Evolutionary conservation across 1,284 basidiomycete species (phyloP).

Genomic region (Sanghuangporus baumii): DNA sequence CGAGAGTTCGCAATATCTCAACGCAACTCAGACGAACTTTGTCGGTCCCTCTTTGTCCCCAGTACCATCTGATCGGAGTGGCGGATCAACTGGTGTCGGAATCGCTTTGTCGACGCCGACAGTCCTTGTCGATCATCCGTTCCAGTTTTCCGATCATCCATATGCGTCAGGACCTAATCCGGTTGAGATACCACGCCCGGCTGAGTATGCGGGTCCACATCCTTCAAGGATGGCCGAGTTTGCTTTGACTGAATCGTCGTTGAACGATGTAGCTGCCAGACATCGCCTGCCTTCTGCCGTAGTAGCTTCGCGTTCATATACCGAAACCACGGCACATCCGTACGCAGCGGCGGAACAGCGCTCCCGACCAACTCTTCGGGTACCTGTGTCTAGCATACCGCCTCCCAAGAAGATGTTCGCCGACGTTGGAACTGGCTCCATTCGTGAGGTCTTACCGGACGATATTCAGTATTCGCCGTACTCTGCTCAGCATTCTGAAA

Average conservation of each 20-base stretch:
- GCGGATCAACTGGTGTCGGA: slow-evolving; percentile 32
- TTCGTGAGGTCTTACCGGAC: slow-evolving; percentile 45
- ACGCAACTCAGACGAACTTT: neutral
- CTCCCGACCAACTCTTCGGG: slow-evolving; percentile 20
- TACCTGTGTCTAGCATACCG: slow-evolving; percentile 28
- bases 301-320: slow-evolving; percentile 27
- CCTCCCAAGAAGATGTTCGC: slow-evolving; percentile 49
- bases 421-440: slow-evolving; percentile 39
- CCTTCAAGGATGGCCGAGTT: slow-evolving; percentile 24
- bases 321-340: slow-evolving; percentile 26
- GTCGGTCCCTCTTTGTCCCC: slow-evolving; percentile 1
- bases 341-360: slow-evolving; percentile 25
- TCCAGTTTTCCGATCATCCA: slow-evolving; percentile 46
- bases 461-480: slow-evolving; percentile 53
- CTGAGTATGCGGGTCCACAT: slow-evolving; percentile 48
- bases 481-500: slow-evolving; percentile 27
- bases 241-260: slow-evolving; percentile 18
- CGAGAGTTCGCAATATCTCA: neutral
- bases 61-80: slow-evolving; percentile 29
- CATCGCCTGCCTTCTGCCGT: slow-evolving; percentile 43
- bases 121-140: slow-evolving; percentile 26
- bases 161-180: slow-evolving; percentile 40
- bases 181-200: slow-evolving; percentile 19
- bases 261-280: slow-evolving; percentile 36
- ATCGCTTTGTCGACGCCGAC: slow-evolving; percentile 64